A percentile compares a stretch with the other conserved stretches of the same genome.
phyloP scores from a whole-genome alignment of 2,329 filamentous ascomycete species.

The Fusarium ambrosium region DNA sequence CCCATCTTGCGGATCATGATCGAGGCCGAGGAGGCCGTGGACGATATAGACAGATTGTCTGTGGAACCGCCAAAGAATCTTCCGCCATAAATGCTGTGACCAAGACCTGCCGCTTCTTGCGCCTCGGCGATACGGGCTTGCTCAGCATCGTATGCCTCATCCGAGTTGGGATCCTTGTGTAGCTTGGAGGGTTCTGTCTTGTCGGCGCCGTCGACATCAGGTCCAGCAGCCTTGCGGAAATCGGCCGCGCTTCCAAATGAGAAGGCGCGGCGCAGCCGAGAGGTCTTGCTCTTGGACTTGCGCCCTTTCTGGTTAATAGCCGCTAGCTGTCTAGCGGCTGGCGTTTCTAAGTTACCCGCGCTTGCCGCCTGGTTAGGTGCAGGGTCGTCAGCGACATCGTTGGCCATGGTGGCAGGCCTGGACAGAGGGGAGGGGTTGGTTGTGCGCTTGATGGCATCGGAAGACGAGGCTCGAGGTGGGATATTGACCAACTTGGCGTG shows the following conservation, averaged over 20 bases:
- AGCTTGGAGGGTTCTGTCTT: constrained; percentile 64
- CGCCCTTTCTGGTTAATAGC: constrained; percentile 87
- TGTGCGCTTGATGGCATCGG: constrained; percentile 75
- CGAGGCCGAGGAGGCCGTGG: constrained; percentile 89
- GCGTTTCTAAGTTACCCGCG: constrained; percentile 66
- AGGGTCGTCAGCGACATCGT: constrained; percentile 62
- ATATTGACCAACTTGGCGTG: constrained; percentile 68
- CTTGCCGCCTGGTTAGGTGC: constrained; percentile 48
- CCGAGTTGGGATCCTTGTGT: constrained; percentile 72
- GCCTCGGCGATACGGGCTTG: constrained; percentile 91
- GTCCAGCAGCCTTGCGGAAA: constrained; percentile 79
- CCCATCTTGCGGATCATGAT: constrained; percentile 99
- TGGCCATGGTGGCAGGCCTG: constrained; percentile 74
- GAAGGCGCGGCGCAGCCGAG: constrained; percentile 88
- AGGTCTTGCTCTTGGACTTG: constrained; percentile 86
- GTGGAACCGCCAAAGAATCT: constrained; percentile 91
- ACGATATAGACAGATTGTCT: constrained; percentile 93
- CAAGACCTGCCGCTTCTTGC: constrained; percentile 92
- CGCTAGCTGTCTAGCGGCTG: constrained; percentile 86
- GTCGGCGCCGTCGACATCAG: constrained; percentile 62
- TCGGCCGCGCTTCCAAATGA: constrained; percentile 97
- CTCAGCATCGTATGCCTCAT: constrained; percentile 84
- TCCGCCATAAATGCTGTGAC: constrained; percentile 92
- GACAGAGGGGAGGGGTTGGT: constrained; percentile 81
- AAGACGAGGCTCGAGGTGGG: constrained; percentile 72